Conservation (phyloP, 352 stramenopile species). For the Phytophthora colocasiae region DNA sequence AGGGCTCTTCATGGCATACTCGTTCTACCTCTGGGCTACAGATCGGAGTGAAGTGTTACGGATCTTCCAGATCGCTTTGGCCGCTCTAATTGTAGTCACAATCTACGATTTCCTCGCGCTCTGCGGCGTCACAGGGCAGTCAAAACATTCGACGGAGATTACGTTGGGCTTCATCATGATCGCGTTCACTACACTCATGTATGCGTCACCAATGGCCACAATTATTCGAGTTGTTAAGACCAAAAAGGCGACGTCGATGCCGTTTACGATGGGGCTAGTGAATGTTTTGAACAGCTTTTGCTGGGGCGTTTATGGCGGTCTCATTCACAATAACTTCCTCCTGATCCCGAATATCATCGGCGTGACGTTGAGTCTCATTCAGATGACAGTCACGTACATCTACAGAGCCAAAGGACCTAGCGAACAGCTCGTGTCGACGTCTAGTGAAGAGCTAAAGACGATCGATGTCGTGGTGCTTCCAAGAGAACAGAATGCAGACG, state of each 20-base stretch:
- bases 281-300: slow-evolving; percentile 34
- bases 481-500: neutral
- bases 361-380: slow-evolving; percentile 35
- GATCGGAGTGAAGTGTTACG: slow-evolving; percentile 11
- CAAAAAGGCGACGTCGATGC: slow-evolving; percentile 33
- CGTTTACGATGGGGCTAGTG: slow-evolving; percentile 31
- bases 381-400: slow-evolving; percentile 52
- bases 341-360: slow-evolving; percentile 45
- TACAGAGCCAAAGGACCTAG: slow-evolving; percentile 38
- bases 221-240: slow-evolving; percentile 40
- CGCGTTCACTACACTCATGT: slow-evolving; percentile 51
- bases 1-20: slow-evolving; percentile 17
- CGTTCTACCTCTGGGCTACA: slow-evolving; percentile 27
- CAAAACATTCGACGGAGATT: slow-evolving; percentile 27
- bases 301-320: slow-evolving; percentile 25
- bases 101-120: slow-evolving; percentile 42
- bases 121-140: slow-evolving; percentile 30
- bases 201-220: slow-evolving; percentile 59
- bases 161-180: slow-evolving; percentile 52
- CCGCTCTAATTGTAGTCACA: slow-evolving; percentile 25
- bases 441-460: slow-evolving; percentile 4
- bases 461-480: slow-evolving; percentile 12
- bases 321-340: slow-evolving; percentile 40
- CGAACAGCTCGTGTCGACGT: slow-evolving; percentile 17
- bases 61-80: slow-evolving; percentile 8